These are phyloP conservation scores for Lyophyllum atratum DNA, from an alignment of 768 basidiomycete genomes.

Conservation along the genomic window DNA sequence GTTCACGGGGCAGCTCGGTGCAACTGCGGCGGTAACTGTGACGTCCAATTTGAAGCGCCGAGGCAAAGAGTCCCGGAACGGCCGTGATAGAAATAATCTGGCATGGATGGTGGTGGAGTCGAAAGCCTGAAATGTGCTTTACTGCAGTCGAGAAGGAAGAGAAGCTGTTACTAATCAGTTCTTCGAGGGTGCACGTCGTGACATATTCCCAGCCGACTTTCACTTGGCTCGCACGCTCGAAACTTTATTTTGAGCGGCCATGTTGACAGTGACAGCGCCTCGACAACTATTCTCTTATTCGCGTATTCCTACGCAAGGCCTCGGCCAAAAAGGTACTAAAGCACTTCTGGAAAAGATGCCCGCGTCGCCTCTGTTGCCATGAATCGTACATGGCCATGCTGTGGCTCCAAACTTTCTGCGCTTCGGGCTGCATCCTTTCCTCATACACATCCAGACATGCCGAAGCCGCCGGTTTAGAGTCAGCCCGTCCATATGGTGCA, in stretches of 20 bases:
- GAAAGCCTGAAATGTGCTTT: too few relatives aligned
- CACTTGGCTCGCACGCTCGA: not conserved
- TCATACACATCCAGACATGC: not conserved
- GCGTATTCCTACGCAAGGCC: not conserved
- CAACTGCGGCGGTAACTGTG: not conserved
- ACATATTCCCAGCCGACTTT: not conserved
- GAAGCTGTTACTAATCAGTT: too few relatives aligned
- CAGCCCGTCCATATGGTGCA: constrained; percentile 17
- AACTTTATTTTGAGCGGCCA: not conserved
- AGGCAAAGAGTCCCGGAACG: too few relatives aligned
- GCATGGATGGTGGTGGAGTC: too few relatives aligned
- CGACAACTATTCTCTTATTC: not conserved
- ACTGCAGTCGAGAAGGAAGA: too few relatives aligned
- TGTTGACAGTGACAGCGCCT: not conserved
- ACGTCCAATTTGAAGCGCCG: not conserved
- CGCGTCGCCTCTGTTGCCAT: not conserved
- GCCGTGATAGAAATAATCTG: not conserved
- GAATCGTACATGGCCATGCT: not conserved
- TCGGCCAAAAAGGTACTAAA: not conserved
- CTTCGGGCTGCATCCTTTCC: not conserved
- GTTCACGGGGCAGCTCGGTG: not conserved
- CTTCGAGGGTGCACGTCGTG: too few relatives aligned
- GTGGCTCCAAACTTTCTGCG: not conserved
- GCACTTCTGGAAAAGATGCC: not conserved
- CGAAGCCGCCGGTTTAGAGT: constrained; percentile 2